Evolutionary conservation across 139 green algal genomes (phyloP).

Genomic region (Microglena sp.): DNA sequence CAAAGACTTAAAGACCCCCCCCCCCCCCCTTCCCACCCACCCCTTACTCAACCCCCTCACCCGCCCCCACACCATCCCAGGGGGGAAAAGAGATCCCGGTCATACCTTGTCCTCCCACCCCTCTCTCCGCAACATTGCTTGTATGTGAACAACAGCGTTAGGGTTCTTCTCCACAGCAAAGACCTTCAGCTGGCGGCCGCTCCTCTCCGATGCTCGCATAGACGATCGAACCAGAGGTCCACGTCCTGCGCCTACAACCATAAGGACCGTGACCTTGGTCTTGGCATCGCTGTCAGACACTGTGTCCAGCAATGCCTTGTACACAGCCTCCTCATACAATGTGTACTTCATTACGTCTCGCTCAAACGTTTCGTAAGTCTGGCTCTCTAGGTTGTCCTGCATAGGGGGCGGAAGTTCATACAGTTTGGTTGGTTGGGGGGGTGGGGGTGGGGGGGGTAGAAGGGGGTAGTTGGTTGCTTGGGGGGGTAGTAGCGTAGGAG

Average conservation of each 20-base stretch:
- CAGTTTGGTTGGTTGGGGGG: too few relatives aligned
- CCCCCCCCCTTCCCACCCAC: too few relatives aligned
- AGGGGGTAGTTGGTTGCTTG: background rate
- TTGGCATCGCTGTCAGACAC: constrained; percentile 16
- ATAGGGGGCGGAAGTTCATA: constrained; percentile 15
- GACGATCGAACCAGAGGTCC: constrained; percentile 80
- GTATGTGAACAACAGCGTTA: constrained; percentile 87
- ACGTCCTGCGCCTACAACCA: constrained; percentile 90
- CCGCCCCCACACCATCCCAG: too few relatives aligned
- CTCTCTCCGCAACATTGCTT: constrained; percentile 57
- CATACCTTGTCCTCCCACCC: constrained; percentile 39
- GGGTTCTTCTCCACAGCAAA: constrained; percentile 99
- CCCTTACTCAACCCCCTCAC: too few relatives aligned
- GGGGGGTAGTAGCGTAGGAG: background rate
- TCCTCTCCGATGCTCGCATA: constrained; percentile 40
- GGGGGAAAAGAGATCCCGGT: too few relatives aligned
- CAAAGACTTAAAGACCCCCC: constrained; percentile 80
- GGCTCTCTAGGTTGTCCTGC: constrained; percentile 92
- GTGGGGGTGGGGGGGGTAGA: too few relatives aligned
- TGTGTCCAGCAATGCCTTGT: constrained; percentile 50
- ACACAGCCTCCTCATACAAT: constrained; percentile 73
- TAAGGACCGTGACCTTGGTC: constrained; percentile 37
- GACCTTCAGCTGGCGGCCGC: constrained; percentile 48
- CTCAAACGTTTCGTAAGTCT: constrained; percentile 98
- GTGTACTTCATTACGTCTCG: constrained; percentile 88